Evolutionary conservation across 192 early-diverging fungal genomes (phyloP).

Genomic region (Mortierella alpina): DNA sequence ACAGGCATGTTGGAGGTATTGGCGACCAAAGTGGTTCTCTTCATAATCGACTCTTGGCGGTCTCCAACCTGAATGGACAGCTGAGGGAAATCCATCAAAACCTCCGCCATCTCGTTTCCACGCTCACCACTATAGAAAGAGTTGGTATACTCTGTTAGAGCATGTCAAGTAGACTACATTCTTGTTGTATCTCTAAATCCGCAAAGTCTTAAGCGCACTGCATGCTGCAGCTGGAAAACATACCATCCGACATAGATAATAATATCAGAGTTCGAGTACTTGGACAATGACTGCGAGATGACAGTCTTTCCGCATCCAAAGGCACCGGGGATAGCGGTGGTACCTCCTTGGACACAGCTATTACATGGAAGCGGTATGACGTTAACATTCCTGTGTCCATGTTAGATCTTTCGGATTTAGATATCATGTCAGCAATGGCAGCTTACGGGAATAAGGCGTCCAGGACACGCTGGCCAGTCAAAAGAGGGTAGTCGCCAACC

Average conservation of each 20-base stretch:
- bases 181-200: not conserved
- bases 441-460: slow-evolving; percentile 97
- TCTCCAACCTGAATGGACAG: slow-evolving; percentile 94
- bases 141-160: not conserved
- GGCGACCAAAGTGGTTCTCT: slow-evolving; percentile 98
- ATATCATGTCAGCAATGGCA: not conserved
- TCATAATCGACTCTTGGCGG: slow-evolving; percentile 98
- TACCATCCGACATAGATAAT: slow-evolving; percentile 98
- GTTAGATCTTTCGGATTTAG: not conserved
- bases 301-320: slow-evolving; percentile 99
- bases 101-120: slow-evolving; percentile 99
- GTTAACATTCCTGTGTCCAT: not conserved
- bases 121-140: slow-evolving; percentile 78
- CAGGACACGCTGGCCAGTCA: slow-evolving; percentile 98
- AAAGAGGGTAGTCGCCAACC: slow-evolving; percentile 92
- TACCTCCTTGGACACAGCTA: slow-evolving; percentile 98
- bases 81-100: slow-evolving; percentile 99
- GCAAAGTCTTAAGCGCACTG: no score
- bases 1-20: slow-evolving; percentile 99
- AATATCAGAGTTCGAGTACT: slow-evolving; percentile 99
- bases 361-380: not conserved
- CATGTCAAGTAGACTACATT: not conserved
- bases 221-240: slow-evolving; percentile 31
- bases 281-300: slow-evolving; percentile 98
- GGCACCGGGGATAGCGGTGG: slow-evolving; percentile 99